Evolutionary conservation across 2,329 filamentous ascomycete species (phyloP).

Genomic region (Fusarium anguioides): DNA sequence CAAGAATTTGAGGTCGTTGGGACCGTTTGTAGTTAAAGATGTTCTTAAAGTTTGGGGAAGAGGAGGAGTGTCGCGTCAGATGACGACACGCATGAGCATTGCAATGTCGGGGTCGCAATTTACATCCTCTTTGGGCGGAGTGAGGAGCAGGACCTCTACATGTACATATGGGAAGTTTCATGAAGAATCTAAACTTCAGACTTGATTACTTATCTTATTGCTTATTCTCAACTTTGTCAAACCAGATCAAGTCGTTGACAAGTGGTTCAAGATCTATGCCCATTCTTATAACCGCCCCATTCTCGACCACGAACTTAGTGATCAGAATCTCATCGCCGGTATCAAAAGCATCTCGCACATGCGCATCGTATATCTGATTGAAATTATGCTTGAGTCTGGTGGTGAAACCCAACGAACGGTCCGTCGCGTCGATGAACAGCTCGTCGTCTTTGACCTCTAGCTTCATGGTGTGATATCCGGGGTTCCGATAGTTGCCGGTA

Average conservation of each 20-base stretch:
- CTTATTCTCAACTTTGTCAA: conserved; percentile 1
- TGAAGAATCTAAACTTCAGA: too few species aligned
- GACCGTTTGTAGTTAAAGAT: not conserved
- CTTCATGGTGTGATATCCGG: conserved; percentile 42
- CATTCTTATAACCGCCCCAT: conserved; percentile 16
- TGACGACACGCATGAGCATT: conserved; percentile 5
- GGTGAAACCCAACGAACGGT: conserved; percentile 46
- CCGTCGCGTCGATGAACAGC: conserved; percentile 44
- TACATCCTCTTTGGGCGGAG: not conserved
- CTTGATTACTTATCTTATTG: not conserved
- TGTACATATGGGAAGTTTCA: too few species aligned
- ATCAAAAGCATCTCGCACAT: conserved; percentile 31
- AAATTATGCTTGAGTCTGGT: conserved; percentile 32
- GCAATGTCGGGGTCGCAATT: not conserved
- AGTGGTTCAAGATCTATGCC: conserved; percentile 37
- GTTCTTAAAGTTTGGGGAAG: not conserved
- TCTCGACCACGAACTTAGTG: conserved; percentile 35
- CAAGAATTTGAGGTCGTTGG: not conserved
- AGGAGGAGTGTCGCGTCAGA: conserved; percentile 1
- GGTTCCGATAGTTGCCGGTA: conserved; percentile 41
- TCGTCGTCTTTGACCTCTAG: conserved; percentile 30
- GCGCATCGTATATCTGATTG: conserved; percentile 35
- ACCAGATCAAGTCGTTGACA: conserved; percentile 37
- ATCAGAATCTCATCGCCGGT: conserved; percentile 17
- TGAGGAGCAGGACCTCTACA: not conserved